phyloP scores from a whole-genome alignment of 495 filamentous ascomycete species.

The Penicillium simplicissimum region DNA sequence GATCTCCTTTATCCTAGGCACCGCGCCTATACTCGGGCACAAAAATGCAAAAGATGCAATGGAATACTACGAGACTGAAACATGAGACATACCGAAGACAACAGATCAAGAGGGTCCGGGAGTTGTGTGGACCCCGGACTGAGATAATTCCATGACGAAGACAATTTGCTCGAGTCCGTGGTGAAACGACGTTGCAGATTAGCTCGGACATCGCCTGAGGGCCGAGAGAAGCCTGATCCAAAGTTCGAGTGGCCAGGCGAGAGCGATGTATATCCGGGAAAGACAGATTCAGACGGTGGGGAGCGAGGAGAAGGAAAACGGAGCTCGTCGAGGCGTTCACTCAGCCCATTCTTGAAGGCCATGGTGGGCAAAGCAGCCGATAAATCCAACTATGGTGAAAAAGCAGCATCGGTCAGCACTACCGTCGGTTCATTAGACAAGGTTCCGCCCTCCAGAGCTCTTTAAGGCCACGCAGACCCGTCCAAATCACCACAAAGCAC shows the following conservation, averaged over 20 bases:
- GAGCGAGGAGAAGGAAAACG: slow-evolving; percentile 76
- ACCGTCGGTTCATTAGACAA: neutral
- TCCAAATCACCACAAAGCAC: neutral
- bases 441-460: neutral
- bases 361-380: slow-evolving; percentile 45
- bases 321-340: slow-evolving; percentile 71
- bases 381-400: slow-evolving; percentile 37
- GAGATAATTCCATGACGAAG: slow-evolving; percentile 71
- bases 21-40: neutral
- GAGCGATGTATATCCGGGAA: slow-evolving; percentile 69
- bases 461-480: slow-evolving; percentile 5
- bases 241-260: slow-evolving; percentile 63
- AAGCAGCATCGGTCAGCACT: slow-evolving; percentile 18
- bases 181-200: slow-evolving; percentile 91
- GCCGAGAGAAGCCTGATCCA: slow-evolving; percentile 55
- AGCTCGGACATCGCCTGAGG: slow-evolving; percentile 62
- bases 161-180: slow-evolving; percentile 82
- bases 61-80: slow-evolving; percentile 16
- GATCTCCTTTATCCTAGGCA: neutral
- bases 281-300: slow-evolving; percentile 67
- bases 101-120: slow-evolving; percentile 58
- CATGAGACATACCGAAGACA: slow-evolving; percentile 51
- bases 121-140: slow-evolving; percentile 56
- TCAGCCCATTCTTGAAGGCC: slow-evolving; percentile 66
- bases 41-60: slow-evolving; percentile 5